These are phyloP conservation scores for Odontarrhena argentea DNA, from an alignment of 345 rosid species.

Conservation along the genomic window DNA sequence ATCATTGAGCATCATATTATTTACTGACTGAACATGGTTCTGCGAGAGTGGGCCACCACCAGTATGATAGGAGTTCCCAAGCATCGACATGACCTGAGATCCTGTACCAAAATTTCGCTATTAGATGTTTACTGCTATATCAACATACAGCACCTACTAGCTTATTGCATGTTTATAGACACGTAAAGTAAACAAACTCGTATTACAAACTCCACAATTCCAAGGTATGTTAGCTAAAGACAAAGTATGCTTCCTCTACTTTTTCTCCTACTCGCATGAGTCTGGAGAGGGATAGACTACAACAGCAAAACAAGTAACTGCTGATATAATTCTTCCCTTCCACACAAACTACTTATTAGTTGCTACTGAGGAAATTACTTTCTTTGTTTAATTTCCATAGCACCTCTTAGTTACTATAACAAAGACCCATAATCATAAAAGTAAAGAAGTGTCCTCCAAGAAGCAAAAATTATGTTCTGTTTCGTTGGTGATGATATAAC, in stretches of 20 bases:
- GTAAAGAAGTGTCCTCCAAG: constrained; percentile 1
- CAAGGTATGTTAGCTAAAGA: constrained; percentile 5
- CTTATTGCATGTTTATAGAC: background rate
- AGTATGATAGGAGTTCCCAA: constrained; percentile 71
- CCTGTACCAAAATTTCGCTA: constrained; percentile 53
- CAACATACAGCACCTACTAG: constrained; percentile 12
- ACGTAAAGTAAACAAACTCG: background rate
- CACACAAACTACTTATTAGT: background rate
- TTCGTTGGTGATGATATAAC: background rate
- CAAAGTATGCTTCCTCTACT: constrained; percentile 15
- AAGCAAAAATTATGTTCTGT: background rate
- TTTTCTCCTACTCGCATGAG: background rate
- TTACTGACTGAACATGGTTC: constrained; percentile 83
- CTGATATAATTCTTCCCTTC: constrained; percentile 24
- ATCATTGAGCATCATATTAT: constrained; percentile 77
- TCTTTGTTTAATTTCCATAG: background rate
- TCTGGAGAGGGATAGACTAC: constrained; percentile 20
- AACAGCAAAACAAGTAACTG: constrained; percentile 11
- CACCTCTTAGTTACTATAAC: constrained; percentile 25
- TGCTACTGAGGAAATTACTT: background rate
- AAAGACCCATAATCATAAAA: constrained; percentile 2
- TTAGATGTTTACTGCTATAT: constrained; percentile 8
- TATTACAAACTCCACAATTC: background rate
- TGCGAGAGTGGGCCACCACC: constrained; percentile 89
- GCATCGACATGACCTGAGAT: constrained; percentile 89